Conservation (phyloP, 2,329 filamentous ascomycete genomes). For the Colletotrichum siamense region DNA sequence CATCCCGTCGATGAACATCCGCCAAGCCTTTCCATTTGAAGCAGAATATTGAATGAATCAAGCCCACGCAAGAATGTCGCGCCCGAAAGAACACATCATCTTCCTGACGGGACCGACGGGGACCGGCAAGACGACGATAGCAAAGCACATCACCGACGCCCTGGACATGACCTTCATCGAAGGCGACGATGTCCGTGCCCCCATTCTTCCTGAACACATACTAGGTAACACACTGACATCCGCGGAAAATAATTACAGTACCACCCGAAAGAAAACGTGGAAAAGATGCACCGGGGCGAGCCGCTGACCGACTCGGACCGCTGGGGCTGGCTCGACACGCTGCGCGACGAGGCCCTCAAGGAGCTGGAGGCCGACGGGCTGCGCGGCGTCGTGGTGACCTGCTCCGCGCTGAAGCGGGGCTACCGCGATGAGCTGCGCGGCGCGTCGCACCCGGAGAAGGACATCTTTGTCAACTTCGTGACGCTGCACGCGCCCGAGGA, state of each 20-base stretch:
- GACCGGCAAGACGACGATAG: slow-evolving; percentile 67
- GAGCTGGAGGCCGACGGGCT: slow-evolving; percentile 42
- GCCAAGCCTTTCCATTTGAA: background rate
- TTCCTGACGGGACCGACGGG: slow-evolving; percentile 66
- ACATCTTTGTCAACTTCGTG: slow-evolving; percentile 71
- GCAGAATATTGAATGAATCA: background rate
- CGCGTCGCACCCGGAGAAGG: slow-evolving; percentile 59
- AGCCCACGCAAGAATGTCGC: background rate
- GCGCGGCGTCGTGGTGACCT: slow-evolving; percentile 73
- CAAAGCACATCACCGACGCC: slow-evolving; percentile 52
- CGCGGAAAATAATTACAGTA: slow-evolving; percentile 44
- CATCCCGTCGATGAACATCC: background rate
- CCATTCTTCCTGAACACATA: background rate
- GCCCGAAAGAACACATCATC: slow-evolving; percentile 54
- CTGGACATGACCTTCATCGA: slow-evolving; percentile 62
- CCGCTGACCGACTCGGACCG: slow-evolving; percentile 77
- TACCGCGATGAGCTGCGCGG: slow-evolving; percentile 74
- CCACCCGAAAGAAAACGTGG: slow-evolving; percentile 67
- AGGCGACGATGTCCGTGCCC: slow-evolving; percentile 62
- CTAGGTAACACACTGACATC: background rate
- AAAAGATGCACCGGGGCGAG: slow-evolving; percentile 74
- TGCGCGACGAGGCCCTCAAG: slow-evolving; percentile 54
- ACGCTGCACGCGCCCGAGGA: slow-evolving; percentile 72
- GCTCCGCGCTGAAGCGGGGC: slow-evolving; percentile 79
- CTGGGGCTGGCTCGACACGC: slow-evolving; percentile 76